phyloP scores from a whole-genome alignment of 2,329 filamentous ascomycete genomes.

The Pseudomassariella vexata region DNA sequence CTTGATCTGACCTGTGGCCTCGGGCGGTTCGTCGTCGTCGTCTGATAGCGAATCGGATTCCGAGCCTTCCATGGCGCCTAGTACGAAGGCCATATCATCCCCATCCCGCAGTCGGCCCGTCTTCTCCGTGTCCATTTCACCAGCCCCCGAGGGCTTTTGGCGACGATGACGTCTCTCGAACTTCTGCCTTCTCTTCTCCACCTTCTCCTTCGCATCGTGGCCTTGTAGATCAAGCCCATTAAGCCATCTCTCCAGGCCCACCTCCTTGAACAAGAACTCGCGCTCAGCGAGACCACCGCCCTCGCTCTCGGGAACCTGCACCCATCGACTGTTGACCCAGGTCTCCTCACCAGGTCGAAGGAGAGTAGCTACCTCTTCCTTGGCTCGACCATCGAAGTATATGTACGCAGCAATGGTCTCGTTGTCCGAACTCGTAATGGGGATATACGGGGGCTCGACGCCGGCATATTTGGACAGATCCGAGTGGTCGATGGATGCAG shows the following conservation, averaged over 20 bases:
- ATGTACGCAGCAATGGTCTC: slow-evolving; percentile 98
- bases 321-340: slow-evolving; percentile 98
- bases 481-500: slow-evolving; percentile 49
- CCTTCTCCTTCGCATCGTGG: slow-evolving; percentile 80
- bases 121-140: slow-evolving; percentile 31
- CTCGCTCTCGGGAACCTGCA: slow-evolving; percentile 84
- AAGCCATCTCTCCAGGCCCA: slow-evolving; percentile 91
- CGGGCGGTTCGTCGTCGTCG: slow-evolving; percentile 79
- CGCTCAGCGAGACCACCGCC: slow-evolving; percentile 92
- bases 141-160: slow-evolving; percentile 43
- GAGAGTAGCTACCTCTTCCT: slow-evolving; percentile 95
- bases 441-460: slow-evolving; percentile 78
- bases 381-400: slow-evolving; percentile 91
- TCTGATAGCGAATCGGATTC: slow-evolving; percentile 66
- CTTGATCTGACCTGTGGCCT: slow-evolving; percentile 96
- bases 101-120: slow-evolving; percentile 39
- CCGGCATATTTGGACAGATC: slow-evolving; percentile 43
- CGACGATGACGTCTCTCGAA: slow-evolving; percentile 63
- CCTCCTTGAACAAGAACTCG: slow-evolving; percentile 95
- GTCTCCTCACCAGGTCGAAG: slow-evolving; percentile 92
- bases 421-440: slow-evolving; percentile 86
- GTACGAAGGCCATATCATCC: slow-evolving; percentile 68
- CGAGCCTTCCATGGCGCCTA: slow-evolving; percentile 62
- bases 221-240: slow-evolving; percentile 95
- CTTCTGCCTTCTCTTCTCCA: slow-evolving; percentile 83